Conservation (phyloP, 495 filamentous ascomycete genomes). For the Podospora tetraspora region DNA sequence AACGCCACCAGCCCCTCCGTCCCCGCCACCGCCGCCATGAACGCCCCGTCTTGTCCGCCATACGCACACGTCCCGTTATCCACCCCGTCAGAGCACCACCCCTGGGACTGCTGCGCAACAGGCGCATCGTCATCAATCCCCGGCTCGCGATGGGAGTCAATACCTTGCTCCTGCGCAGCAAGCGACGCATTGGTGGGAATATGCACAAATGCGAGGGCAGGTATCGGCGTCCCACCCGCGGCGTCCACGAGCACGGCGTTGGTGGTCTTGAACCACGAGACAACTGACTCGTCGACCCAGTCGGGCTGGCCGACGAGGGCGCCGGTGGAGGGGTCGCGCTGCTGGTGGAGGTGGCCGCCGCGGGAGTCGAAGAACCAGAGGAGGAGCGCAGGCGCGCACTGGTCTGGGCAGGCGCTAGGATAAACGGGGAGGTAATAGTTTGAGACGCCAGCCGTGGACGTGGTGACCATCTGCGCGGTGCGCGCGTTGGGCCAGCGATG, state of each 20-base stretch:
- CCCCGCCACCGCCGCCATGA: slow-evolving; percentile 58
- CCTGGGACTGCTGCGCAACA: slow-evolving; percentile 48
- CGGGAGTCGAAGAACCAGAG: slow-evolving; percentile 75
- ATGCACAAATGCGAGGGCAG: slow-evolving; percentile 67
- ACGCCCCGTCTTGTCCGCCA: slow-evolving; percentile 55
- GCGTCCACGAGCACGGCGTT: slow-evolving; percentile 35
- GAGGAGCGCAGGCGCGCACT: slow-evolving; percentile 42
- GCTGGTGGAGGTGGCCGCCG: slow-evolving; percentile 54
- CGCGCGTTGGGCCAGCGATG: slow-evolving; percentile 47
- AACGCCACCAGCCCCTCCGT: slow-evolving; percentile 56
- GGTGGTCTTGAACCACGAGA: slow-evolving; percentile 55
- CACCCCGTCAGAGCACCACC: slow-evolving; percentile 42
- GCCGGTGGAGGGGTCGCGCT: slow-evolving; percentile 27
- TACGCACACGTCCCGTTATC: slow-evolving; percentile 34
- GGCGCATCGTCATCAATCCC: slow-evolving; percentile 62
- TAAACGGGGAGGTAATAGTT: slow-evolving; percentile 62
- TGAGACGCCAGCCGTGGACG: slow-evolving; percentile 51
- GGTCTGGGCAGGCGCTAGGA: slow-evolving; percentile 24
- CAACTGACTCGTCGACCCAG: slow-evolving; percentile 48
- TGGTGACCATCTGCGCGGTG: slow-evolving; percentile 45
- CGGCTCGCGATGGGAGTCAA: slow-evolving; percentile 44
- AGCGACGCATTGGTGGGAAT: slow-evolving; percentile 59
- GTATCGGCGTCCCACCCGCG: slow-evolving; percentile 41
- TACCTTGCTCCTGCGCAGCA: slow-evolving; percentile 44
- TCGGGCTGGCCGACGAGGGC: slow-evolving; percentile 33